Base-by-base conservation (phyloP, 2,329 filamentous ascomycete genomes). In the Aspergillus candidus region DNA sequence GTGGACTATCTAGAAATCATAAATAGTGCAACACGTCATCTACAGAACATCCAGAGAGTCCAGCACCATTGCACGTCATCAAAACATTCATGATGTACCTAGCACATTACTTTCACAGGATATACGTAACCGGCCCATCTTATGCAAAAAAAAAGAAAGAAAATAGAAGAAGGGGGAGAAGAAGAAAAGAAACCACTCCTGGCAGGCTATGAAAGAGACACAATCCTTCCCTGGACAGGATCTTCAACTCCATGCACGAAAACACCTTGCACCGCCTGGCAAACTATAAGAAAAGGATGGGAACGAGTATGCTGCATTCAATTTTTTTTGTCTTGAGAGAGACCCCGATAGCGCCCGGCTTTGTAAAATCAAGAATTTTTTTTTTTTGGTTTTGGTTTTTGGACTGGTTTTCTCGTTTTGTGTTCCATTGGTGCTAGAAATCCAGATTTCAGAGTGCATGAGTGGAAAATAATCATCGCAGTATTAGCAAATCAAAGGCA, bases 371-470 rank as follows among this genome's bases (percentile, higher is more conserved):
- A 44, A 49, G 42, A 54, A 46, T 47, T 46, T 48, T 52, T 52
- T 52, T 51, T 47, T 44, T 49, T 51, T 49, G 53, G 53, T 52
- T 51, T 54, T 44, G 35, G 38, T 53, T 52, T 49, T 50, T 50
- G 22, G 8, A 27, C 22, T 27, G 22, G 22, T 7, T 27, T 27
- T 27, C 22, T 27, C 6, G 22, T 27, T 10, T 53, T 53, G 40
- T 51, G 43, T 55, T 51, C 54, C 53, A 53, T 53, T 57, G 54
- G 56, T 59, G 60, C 54, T 60, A 56, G 55, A 58, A 42, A 56
- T 52, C 49, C 43, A 51, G 38, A 44, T 27, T 27, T 27, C 22
- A 27, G 6, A 27, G 22, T 27, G 33, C 43, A 40, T 22, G 44
- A 46, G 49, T 38, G 46, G 51, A 46, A 40, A 38, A 43, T 34